Evolutionary conservation across 305 asterid species (phyloP).

Genomic region (Rubia tinctorum): DNA sequence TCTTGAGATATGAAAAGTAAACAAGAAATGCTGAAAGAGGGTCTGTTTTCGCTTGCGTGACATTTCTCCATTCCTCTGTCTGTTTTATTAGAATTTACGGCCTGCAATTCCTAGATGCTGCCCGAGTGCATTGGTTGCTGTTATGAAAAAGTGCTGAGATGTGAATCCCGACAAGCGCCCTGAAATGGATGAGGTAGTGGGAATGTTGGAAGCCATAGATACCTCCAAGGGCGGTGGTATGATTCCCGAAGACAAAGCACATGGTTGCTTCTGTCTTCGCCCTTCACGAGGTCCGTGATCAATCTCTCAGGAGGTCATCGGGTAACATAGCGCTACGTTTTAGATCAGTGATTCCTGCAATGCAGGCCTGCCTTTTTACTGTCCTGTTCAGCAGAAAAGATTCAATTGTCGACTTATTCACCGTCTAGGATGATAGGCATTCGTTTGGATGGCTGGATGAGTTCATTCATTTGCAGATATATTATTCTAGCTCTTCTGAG

Average conservation of each 20-base stretch:
- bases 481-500: not conserved
- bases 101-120: constrained; percentile 39
- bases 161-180: too few relatives aligned
- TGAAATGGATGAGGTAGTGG: too few relatives aligned
- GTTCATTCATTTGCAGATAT: not conserved
- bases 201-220: constrained; percentile 29
- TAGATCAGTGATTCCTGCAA: not conserved
- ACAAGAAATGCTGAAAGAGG: not conserved
- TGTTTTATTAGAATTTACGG: constrained; percentile 21
- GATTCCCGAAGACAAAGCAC: constrained; percentile 34
- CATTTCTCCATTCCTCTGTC: not conserved
- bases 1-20: not conserved
- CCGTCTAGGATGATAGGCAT: not conserved
- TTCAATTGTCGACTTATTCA: not conserved
- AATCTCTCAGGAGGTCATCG: not conserved
- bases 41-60: too few relatives aligned
- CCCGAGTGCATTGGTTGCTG: constrained; percentile 28
- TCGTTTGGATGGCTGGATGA: not conserved
- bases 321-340: not conserved
- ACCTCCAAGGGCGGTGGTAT: constrained; percentile 37
- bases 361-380: not conserved
- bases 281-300: constrained; percentile 55
- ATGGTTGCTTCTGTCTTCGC: constrained; percentile 32
- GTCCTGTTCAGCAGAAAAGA: not conserved
- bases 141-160: too few relatives aligned